Conservation (phyloP, 331 rosid genomes). For the Malus hybrid region DNA sequence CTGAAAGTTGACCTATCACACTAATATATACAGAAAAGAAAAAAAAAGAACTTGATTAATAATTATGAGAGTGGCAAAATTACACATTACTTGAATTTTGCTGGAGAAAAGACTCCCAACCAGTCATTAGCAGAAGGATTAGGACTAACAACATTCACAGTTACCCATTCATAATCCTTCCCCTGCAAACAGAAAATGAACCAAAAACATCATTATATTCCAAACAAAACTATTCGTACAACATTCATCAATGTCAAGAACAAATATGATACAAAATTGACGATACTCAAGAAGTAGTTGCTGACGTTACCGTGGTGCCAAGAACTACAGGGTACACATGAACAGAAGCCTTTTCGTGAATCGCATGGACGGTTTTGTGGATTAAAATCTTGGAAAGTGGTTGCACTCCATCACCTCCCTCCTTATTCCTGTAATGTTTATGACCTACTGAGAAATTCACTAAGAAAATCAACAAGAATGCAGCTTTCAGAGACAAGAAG, state of each 20-base stretch:
- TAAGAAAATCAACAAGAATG: background rate
- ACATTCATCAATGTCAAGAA: background rate
- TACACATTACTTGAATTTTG: slow-evolving; percentile 54
- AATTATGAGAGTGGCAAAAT: background rate
- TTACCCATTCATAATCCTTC: slow-evolving; percentile 56
- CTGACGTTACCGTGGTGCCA: slow-evolving; percentile 33
- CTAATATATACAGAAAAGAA: background rate
- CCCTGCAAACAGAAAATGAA: slow-evolving; percentile 32
- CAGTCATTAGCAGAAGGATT: slow-evolving; percentile 61
- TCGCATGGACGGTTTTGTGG: slow-evolving; percentile 35
- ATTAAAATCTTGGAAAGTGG: slow-evolving; percentile 26
- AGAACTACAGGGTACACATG: slow-evolving; percentile 51
- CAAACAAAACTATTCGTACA: background rate
- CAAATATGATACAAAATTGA: background rate
- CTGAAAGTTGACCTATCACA: background rate
- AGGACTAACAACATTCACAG: slow-evolving; percentile 34
- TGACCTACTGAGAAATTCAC: background rate
- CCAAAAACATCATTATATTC: background rate
- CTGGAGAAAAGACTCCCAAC: slow-evolving; percentile 84
- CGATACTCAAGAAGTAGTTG: background rate
- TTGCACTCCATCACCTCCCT: slow-evolving; percentile 12
- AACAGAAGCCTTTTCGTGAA: slow-evolving; percentile 30
- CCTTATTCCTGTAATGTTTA: background rate
- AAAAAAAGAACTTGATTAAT: background rate
- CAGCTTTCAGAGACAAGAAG: background rate